Base-by-base conservation (phyloP, 805 yeast species). In the Ogataea kodamae region DNA sequence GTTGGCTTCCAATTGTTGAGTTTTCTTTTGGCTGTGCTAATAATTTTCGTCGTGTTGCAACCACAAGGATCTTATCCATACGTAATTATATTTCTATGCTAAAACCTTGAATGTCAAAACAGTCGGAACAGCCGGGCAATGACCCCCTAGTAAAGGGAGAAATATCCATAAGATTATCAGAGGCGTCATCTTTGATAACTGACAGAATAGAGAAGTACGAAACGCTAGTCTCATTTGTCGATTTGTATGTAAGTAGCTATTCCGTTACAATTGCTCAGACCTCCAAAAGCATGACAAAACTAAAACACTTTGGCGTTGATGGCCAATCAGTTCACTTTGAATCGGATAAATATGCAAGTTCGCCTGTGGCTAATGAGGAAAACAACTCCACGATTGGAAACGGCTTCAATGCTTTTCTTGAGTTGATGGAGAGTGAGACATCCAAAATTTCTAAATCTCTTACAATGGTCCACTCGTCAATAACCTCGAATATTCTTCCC, bases 401-500 rank as follows among this genome's bases (percentile, higher is more conserved):
- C n/a, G n/a, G n/a, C 31, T 26, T 61, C 17, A 59, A 56, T 33
- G 49, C 41, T 10, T 59, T 59, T 37, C 32, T 59, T 14, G 53
- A 50, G 17, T 23, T 48, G 4, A 36, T 61, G 22, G 44, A 54
- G 23, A 18, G 35, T n/a, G 40, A 49, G 16, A 36, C 54, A 21
- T 69, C 66, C 21, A 41, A 37, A 9, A 45, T 65, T 18, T 45
- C 59, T 32, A 57, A 52, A 30, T 54, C 62, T 25, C 55, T 69
- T 7, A 33, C 35, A 4, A 68, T 68, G 26, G 55, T 65, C n/a
- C 73, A 66, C 40, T 49, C 46, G 22, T 48, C 63, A 33, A 49
- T 69, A 40, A 58, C 53, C 42, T 30, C 54, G 6, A 55, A 62
- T 16, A 57, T 70, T 9, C 32, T 67, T 9, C 76, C 77, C 6